phyloP scores from a whole-genome alignment of 257 asterid genomes.

The Echium plantagineum region DNA sequence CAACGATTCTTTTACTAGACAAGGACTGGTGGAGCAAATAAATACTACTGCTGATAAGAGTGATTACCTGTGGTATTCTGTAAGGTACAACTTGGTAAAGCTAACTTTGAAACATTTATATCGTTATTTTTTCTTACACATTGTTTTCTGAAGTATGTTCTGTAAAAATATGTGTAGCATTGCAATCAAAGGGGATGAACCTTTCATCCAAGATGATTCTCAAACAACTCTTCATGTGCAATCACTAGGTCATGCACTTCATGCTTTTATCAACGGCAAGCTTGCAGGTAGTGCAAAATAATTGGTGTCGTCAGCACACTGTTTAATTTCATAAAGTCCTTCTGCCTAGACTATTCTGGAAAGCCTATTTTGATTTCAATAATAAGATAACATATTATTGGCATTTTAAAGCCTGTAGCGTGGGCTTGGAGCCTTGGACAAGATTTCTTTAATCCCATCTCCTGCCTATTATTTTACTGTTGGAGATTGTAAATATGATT shows the following conservation, averaged over 20 bases:
- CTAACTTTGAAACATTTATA: background rate
- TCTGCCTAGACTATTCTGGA: background rate
- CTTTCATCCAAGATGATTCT: constrained; percentile 50
- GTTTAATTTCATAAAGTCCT: background rate
- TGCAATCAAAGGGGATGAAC: constrained; percentile 40
- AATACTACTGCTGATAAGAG: constrained; percentile 75
- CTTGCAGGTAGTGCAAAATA: constrained; percentile 49
- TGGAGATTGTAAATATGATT: background rate
- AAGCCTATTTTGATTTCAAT: no score
- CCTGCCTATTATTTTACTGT: background rate
- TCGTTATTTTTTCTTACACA: background rate
- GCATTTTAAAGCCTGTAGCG: no score
- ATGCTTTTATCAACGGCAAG: constrained; percentile 59
- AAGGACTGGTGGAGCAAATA: constrained; percentile 68
- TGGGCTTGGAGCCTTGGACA: no score
- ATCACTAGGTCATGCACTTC: constrained; percentile 65
- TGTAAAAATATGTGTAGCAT: constrained; percentile 26
- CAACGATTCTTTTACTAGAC: constrained; percentile 34
- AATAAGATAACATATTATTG: no score
- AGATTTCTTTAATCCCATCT: no score
- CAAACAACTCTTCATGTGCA: constrained; percentile 50
- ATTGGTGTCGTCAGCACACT: background rate
- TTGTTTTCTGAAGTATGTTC: background rate
- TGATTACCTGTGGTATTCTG: constrained; percentile 79
- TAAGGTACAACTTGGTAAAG: constrained; percentile 30